Percentiles rank a stretch among this genome's conserved stretches.
phyloP scores from a whole-genome alignment of 768 basidiomycete species.

The Gautieria morchelliformis region DNA sequence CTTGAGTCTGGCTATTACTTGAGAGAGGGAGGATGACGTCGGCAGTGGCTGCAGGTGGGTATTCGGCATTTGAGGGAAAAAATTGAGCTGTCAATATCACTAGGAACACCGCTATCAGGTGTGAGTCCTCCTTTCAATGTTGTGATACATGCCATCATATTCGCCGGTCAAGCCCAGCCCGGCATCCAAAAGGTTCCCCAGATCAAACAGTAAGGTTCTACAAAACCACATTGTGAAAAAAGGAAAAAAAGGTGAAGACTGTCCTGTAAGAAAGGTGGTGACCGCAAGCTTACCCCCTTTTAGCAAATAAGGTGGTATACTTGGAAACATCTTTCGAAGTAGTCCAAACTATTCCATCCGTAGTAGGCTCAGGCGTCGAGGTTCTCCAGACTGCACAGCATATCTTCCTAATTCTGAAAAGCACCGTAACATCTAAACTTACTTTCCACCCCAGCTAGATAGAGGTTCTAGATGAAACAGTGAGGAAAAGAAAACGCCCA shows the following conservation, averaged over 20 bases:
- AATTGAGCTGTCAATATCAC: conserved; percentile 1
- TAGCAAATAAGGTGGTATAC: conserved; percentile 6
- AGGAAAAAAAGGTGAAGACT: not conserved
- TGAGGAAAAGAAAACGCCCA: not conserved
- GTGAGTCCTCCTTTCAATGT: too few relatives aligned
- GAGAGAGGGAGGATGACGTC: conserved; percentile 9
- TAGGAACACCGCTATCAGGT: not conserved
- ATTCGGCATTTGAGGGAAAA: not conserved
- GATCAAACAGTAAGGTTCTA: conserved; percentile 2
- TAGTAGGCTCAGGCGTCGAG: conserved; percentile 9
- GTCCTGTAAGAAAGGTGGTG: not conserved
- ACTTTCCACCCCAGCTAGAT: not conserved
- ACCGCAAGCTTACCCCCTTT: not conserved
- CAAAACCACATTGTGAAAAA: not conserved
- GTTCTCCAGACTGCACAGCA: conserved; percentile 8
- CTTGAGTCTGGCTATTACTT: not conserved
- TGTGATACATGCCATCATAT: conserved; percentile 4
- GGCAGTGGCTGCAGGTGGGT: not conserved
- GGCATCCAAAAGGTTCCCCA: conserved; percentile 5
- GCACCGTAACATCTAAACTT: not conserved
- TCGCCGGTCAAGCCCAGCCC: conserved; percentile 5
- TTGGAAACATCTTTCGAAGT: conserved; percentile 6
- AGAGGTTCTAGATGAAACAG: not conserved
- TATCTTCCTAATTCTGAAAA: not conserved
- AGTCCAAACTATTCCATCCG: conserved; percentile 8